Evolutionary conservation across 768 basidiomycete genomes (phyloP), one percentile per base, ranked within the genome.

Genomic region (Sarcomyxa edulis): DNA sequence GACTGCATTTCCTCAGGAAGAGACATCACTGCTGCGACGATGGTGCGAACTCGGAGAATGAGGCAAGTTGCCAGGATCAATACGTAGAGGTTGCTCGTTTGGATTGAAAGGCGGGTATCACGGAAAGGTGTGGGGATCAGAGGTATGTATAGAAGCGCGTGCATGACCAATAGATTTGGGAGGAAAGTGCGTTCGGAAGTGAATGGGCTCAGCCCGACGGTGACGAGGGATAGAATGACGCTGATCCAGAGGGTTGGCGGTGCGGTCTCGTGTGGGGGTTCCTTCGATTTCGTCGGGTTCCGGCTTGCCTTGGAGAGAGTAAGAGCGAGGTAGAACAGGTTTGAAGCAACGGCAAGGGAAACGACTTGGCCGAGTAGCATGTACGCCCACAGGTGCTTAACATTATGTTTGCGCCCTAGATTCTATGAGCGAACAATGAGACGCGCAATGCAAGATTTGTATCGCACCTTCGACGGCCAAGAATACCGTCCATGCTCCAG

Each of bases 351-450:
- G 8, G 75, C 76, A 32, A 85, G 76, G 22, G 84, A 81, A 38
- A 87, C 81, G 15, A 84, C 48, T 55, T 85, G 81, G 5, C 81
- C 84, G 7, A 87, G 66, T 24, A 85, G 60, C 77, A 84, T 81
- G 58, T 81, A 84, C 2, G 74, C 78, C 77, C 77, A 81, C 0
- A 73, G 34, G 43, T 72, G 62, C 46, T 66, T 70, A 42, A 84
- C 61, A 11, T 58, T 39, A 29, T 63, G 49, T 15, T 60, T 54
- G 26, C 59, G 51, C 0, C 71, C 73, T 65, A 37, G 1, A 32
- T 19, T 7, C 27, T 12, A 23, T 12, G 5, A 24, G 25, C 32
- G n/a, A 30, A 27, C 25, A 11, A 25, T 5, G 18, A 12, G 23
- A 34, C 4, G 21, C 2, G 10, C 10, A 5, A 5, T 6, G 32